phyloP scores from a whole-genome alignment of 2,329 filamentous ascomycete genomes.

The Trichoderma sp. region DNA sequence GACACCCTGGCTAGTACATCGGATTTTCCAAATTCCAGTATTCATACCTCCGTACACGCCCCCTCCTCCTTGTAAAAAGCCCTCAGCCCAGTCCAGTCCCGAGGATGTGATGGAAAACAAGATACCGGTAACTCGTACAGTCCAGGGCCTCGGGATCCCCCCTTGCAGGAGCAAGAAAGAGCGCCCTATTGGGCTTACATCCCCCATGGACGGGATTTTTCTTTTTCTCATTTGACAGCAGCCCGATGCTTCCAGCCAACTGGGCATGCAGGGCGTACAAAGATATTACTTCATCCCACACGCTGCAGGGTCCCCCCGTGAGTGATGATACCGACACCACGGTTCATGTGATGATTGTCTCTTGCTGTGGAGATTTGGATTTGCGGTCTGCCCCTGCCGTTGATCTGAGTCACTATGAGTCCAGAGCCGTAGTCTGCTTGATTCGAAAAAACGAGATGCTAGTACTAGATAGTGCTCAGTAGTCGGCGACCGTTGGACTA shows the following conservation, averaged over 20 bases:
- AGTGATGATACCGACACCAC: neutral
- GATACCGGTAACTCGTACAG: neutral
- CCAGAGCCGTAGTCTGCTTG: neutral
- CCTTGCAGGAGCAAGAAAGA: neutral
- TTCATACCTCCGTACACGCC: neutral
- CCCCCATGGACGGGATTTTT: neutral
- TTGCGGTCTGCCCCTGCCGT: neutral
- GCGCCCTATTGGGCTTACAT: constrained; percentile 13
- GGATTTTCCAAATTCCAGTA: neutral
- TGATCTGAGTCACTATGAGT: neutral
- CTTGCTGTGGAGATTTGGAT: neutral
- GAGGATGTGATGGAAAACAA: neutral
- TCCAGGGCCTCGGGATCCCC: neutral
- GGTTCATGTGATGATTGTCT: neutral
- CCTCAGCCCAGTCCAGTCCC: neutral
- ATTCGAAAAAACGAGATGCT: neutral
- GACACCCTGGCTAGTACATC: neutral
- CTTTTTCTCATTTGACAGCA: neutral
- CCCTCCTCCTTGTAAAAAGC: neutral
- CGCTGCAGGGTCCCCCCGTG: neutral
- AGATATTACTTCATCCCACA: neutral
- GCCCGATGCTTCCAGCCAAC: neutral
- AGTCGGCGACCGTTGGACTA: neutral
- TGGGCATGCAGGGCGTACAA: neutral
- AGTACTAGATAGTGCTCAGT: neutral